A percentile compares a stretch with the other conserved stretches of the same genome.
These are phyloP conservation scores for Globisporangium parvum DNA, from an alignment of 352 stramenopile genomes.

Conservation along the genomic window DNA sequence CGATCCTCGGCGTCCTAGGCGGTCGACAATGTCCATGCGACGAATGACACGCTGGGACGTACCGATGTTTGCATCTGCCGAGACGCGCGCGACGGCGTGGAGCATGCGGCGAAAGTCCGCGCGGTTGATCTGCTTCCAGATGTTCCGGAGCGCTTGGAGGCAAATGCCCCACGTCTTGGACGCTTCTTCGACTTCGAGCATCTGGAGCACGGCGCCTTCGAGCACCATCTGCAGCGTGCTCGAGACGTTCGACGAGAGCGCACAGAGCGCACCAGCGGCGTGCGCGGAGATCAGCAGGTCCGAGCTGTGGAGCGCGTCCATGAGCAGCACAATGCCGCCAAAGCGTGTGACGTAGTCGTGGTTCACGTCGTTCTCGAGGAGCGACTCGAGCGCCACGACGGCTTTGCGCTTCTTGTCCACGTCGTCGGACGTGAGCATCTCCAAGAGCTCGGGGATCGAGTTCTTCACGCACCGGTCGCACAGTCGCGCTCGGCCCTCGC, in stretches of 20 bases:
- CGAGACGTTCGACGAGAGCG: slow-evolving; percentile 68
- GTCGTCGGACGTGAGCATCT: slow-evolving; percentile 46
- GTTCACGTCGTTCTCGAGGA: slow-evolving; percentile 82
- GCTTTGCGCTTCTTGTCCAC: slow-evolving; percentile 56
- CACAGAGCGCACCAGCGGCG: slow-evolving; percentile 69
- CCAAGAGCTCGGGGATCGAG: slow-evolving; percentile 65
- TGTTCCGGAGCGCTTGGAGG: slow-evolving; percentile 74
- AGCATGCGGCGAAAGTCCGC: slow-evolving; percentile 85
- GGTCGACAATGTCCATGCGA: slow-evolving; percentile 5
- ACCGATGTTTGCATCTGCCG: slow-evolving; percentile 63
- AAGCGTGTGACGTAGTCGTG: slow-evolving; percentile 81
- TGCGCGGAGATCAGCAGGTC: slow-evolving; percentile 66
- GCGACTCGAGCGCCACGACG: slow-evolving; percentile 69
- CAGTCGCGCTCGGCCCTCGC: slow-evolving; percentile 67
- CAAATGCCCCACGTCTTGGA: slow-evolving; percentile 75
- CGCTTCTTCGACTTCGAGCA: slow-evolving; percentile 81
- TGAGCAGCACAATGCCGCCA: slow-evolving; percentile 61
- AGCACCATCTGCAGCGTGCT: slow-evolving; percentile 85
- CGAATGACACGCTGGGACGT: background rate
- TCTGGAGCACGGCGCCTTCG: slow-evolving; percentile 83
- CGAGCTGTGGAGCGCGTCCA: slow-evolving; percentile 60
- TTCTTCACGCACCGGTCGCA: slow-evolving; percentile 83
- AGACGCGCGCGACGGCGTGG: slow-evolving; percentile 73
- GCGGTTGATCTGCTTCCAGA: slow-evolving; percentile 87
- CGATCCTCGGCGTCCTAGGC: too few species aligned